Percentiles rank a stretch among this genome's conserved stretches.
Conservation (phyloP, 2,329 filamentous ascomycete species). For the Pyricularia grisea region DNA sequence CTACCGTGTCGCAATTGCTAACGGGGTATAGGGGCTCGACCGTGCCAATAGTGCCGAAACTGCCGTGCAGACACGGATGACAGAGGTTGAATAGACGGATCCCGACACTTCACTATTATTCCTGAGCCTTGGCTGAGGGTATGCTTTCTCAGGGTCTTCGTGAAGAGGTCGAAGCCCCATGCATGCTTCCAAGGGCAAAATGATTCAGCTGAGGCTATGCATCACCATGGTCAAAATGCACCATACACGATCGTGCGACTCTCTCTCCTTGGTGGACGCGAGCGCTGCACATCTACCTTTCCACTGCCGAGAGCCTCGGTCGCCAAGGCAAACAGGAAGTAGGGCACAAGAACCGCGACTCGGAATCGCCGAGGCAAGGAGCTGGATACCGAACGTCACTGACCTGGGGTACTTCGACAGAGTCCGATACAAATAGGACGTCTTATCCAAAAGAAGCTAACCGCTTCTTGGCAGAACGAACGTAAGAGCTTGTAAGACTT, state of each 20-base stretch:
- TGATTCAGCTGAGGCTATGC: neutral
- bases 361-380: neutral
- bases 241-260: neutral
- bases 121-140: neutral
- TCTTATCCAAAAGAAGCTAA: neutral
- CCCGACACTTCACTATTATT: neutral
- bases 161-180: neutral
- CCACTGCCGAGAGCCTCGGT: neutral
- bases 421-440: neutral
- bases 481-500: no score
- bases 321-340: neutral
- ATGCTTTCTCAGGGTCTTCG: neutral
- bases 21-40: neutral
- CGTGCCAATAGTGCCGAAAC: neutral
- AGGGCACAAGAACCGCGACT: neutral
- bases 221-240: neutral
- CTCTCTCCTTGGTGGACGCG: neutral
- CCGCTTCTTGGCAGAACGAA: no score
- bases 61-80: neutral
- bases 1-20: neutral
- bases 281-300: neutral
- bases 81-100: neutral
- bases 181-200: neutral
- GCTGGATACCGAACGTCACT: neutral
- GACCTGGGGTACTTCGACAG: neutral